phyloP scores from a whole-genome alignment of 768 basidiomycete species.

The Lactarius psammicola region DNA sequence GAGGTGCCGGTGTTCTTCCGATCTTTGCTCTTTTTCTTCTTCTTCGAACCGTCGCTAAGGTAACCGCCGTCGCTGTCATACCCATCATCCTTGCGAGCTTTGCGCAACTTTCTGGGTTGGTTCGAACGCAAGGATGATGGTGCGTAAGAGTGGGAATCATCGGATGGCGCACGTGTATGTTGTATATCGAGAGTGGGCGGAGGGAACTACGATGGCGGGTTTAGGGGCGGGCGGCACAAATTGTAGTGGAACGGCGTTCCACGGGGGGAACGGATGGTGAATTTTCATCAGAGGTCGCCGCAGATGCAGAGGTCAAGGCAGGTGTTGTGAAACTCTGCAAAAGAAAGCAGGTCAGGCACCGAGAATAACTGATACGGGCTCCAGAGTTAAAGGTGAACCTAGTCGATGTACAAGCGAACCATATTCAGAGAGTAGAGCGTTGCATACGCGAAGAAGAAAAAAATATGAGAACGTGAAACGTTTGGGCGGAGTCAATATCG shows the following conservation, averaged over 20 bases:
- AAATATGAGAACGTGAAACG: not conserved
- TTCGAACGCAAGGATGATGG: constrained; percentile 19
- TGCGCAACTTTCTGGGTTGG: constrained; percentile 32
- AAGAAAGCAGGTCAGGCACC: constrained; percentile 10
- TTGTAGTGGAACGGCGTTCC: constrained; percentile 16
- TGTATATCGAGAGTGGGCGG: not conserved
- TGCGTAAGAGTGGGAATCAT: constrained; percentile 2
- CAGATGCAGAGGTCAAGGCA: constrained; percentile 42
- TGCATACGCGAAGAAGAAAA: not conserved
- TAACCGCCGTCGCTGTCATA: constrained; percentile 37
- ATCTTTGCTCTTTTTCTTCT: constrained; percentile 32
- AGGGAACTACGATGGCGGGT: not conserved
- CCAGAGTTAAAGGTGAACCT: not conserved
- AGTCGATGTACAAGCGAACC: not conserved
- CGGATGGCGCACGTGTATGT: not conserved
- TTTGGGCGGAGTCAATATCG: too few relatives aligned
- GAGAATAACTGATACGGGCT: not conserved
- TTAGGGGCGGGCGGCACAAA: constrained; percentile 4
- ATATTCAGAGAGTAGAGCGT: not conserved
- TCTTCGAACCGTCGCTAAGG: constrained; percentile 32
- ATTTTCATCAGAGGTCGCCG: constrained; percentile 45
- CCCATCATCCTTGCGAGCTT: constrained; percentile 31
- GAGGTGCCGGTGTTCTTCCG: constrained; percentile 29
- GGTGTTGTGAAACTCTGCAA: constrained; percentile 35
- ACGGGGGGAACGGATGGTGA: constrained; percentile 34